Percentiles rank a stretch among this genome's conserved stretches.
Conservation (phyloP, 2,329 filamentous ascomycete genomes). For the Alternaria atra region DNA sequence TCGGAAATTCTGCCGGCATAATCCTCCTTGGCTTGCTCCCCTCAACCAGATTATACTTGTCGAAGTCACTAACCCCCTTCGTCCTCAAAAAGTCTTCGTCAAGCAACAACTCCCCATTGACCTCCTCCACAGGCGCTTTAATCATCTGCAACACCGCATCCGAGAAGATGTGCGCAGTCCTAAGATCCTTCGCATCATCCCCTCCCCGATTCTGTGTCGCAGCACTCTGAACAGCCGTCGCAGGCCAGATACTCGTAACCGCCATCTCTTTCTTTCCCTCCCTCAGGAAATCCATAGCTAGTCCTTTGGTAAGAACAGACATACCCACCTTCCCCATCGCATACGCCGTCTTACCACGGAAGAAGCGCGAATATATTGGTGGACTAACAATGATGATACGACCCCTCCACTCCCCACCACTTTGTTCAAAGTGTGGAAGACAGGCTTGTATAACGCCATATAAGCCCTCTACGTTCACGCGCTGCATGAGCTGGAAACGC, state of each 20-base stretch:
- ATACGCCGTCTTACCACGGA: conserved; percentile 85
- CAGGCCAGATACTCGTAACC: conserved; percentile 84
- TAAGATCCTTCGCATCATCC: conserved; percentile 64
- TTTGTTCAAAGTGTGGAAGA: conserved; percentile 70
- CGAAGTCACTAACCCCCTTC: conserved; percentile 74
- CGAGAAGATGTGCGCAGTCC: conserved; percentile 76
- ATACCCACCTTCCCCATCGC: conserved; percentile 81
- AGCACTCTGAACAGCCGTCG: conserved; percentile 78
- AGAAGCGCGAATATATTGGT: conserved; percentile 86
- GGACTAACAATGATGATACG: conserved; percentile 82
- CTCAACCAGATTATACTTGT: conserved; percentile 73
- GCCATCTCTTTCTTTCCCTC: conserved; percentile 74
- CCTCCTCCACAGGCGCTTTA: conserved; percentile 62
- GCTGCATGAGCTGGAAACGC: conserved; percentile 71
- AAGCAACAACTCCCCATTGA: conserved; percentile 77
- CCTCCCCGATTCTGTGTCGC: conserved; percentile 67
- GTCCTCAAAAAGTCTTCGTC: conserved; percentile 83
- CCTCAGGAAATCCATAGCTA: conserved; percentile 81
- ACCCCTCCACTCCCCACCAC: conserved; percentile 62
- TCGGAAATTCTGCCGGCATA: conserved; percentile 76
- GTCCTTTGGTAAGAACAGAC: conserved; percentile 80
- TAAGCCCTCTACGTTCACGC: conserved; percentile 69
- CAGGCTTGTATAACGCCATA: conserved; percentile 75
- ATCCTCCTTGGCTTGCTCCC: conserved; percentile 74
- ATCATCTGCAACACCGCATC: conserved; percentile 81